These are phyloP conservation scores for Gracilaria vermiculophylla DNA, from an alignment of 23 red algal species.

Conservation along the genomic window DNA sequence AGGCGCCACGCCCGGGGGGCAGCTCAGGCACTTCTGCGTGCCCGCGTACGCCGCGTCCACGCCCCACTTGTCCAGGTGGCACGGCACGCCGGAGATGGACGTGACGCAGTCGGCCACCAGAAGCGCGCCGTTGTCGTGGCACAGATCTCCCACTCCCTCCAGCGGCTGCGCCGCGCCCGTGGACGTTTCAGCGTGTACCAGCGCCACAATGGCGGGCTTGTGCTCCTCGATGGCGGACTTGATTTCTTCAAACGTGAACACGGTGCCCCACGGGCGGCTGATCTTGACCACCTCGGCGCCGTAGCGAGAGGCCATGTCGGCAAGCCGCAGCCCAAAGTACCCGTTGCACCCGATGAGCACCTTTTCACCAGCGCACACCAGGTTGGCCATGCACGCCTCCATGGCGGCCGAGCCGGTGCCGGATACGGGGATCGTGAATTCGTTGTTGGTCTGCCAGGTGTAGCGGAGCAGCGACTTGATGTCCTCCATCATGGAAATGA, in stretches of 20 bases:
- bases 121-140: conserved; percentile 73
- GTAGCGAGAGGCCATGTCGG: conserved; percentile 79
- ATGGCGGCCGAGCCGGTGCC: conserved; percentile 85
- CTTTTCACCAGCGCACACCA: conserved; percentile 70
- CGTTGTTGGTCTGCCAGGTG: conserved; percentile 85
- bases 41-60: conserved; percentile 83
- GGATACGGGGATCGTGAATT: conserved; percentile 81
- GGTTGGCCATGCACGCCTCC: conserved; percentile 82
- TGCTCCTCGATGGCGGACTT: conserved; percentile 69
- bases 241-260: conserved; percentile 74
- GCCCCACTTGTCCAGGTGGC: conserved; percentile 82
- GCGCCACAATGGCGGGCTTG: conserved; percentile 63
- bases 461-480: conserved; percentile 80
- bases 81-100: conserved; percentile 78
- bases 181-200: conserved; percentile 80
- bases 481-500: conserved; percentile 80
- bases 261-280: conserved; percentile 58
- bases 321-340: conserved; percentile 69
- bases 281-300: conserved; percentile 50
- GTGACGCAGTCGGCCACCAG: conserved; percentile 79
- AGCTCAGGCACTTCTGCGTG: conserved; percentile 79
- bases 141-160: conserved; percentile 66
- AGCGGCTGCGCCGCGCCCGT: conserved; percentile 79
- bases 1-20: conserved; percentile 76
- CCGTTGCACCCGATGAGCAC: conserved; percentile 80